Evolutionary conservation across 2,329 filamentous ascomycete genomes (phyloP), one percentile per base, ranked within the genome.

Genomic region (Didymella lethalis): DNA sequence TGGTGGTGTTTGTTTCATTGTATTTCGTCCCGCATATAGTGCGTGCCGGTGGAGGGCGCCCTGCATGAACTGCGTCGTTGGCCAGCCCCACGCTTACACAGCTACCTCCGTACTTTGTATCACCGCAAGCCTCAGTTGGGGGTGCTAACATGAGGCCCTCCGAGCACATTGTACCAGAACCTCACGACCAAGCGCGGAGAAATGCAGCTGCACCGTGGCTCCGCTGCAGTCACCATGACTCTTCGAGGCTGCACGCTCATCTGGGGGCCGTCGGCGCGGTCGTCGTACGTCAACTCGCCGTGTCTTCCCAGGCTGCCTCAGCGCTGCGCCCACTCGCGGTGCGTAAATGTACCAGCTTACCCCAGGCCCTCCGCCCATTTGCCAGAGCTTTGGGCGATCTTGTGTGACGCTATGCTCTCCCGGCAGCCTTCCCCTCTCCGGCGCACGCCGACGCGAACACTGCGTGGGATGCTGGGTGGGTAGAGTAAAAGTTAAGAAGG

Each of bases 361-460:
- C 54, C 59, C 59, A 57, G 44, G 38, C 50, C 40, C 53, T 59
- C 48, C 11, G 58, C 62, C 58, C 53, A 67, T 70, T 59, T 59
- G 56, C 50, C 56, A 59, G 51, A 41, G 56, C 50, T 50, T 51
- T 47, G 56, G 50, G 50, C 50, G 46, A 59, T 59, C 56, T 25
- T 38, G 50, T 50, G 56, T 54, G 50, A 54, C 56, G 56, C 56
- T 59, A 54, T 49, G 50, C 50, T 40, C 34, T 26, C 41, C 28
- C 50, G 56, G 40, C 34, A 49, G 14, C 56, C 50, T 49, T 58
- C 55, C 38, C 50, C 56, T 50, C 56, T 54, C 56, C 56, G 56
- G 50, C 50, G 50, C 46, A 51, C 56, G 50, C 56, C 56, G 50
- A 48, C 23, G 51, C 50, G 31, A 44, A 26, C 56, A 3, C 18